Percentiles rank a stretch among this genome's conserved stretches.
Conservation (phyloP, 495 filamentous ascomycete genomes). For the Talaromyces borbonicus region DNA sequence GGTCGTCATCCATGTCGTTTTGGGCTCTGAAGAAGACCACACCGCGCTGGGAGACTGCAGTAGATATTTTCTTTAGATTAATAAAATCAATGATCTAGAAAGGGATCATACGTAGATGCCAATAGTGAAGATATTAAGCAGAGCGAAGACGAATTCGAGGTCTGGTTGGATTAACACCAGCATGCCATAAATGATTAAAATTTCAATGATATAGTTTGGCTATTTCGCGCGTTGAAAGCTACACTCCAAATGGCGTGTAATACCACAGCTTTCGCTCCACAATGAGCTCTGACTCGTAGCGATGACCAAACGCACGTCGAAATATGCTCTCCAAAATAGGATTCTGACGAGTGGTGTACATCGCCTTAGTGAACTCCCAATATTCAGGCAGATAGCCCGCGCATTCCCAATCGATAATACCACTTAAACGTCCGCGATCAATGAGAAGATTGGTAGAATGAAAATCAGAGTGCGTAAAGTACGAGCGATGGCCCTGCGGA, state of each 20-base stretch:
- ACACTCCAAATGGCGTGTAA: neutral
- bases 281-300: conserved; percentile 1
- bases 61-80: no score
- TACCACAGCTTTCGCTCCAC: conserved; percentile 1
- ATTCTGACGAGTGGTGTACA: conserved; percentile 10
- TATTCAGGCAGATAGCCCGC: conserved; percentile 25
- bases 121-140: no score
- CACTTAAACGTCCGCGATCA: conserved; percentile 14
- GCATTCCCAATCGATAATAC: conserved; percentile 25
- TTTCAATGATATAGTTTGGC: no score
- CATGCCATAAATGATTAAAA: no score
- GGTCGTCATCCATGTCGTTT: neutral
- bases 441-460: conserved; percentile 19
- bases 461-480: conserved; percentile 23
- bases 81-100: no score
- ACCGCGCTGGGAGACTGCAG: neutral
- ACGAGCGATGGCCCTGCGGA: conserved; percentile 6
- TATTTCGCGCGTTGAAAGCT: no score
- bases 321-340: conserved; percentile 1
- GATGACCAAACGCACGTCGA: neutral
- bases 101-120: no score
- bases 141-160: no score
- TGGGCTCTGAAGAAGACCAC: neutral
- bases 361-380: conserved; percentile 24
- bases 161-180: no score